phyloP scores from a whole-genome alignment of 495 filamentous ascomycete genomes.

The Xylaria curta region DNA sequence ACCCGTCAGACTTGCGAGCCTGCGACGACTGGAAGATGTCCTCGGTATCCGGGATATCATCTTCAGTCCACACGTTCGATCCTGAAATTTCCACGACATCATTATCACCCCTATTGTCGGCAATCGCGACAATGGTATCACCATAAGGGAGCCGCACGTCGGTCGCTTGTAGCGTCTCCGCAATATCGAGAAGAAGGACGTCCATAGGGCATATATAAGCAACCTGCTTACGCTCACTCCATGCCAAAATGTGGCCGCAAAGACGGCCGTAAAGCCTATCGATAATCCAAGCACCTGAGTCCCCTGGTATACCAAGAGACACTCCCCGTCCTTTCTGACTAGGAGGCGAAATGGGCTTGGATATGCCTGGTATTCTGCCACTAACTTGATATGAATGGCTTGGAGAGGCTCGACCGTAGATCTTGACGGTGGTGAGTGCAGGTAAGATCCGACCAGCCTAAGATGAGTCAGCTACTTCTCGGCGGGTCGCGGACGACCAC shows the following conservation, averaged over 20 bases:
- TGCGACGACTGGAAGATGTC: conserved; percentile 25
- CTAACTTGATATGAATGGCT: conserved; percentile 82
- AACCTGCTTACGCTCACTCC: conserved; percentile 73
- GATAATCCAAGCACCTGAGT: conserved; percentile 93
- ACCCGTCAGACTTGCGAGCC: conserved; percentile 2
- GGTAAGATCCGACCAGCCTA: conserved; percentile 76
- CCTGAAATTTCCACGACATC: conserved; percentile 35
- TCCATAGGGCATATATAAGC: conserved; percentile 97
- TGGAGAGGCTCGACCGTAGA: conserved; percentile 80
- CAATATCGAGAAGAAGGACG: conserved; percentile 83
- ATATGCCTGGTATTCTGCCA: conserved; percentile 51
- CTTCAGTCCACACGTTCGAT: conserved; percentile 27
- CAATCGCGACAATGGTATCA: conserved; percentile 31
- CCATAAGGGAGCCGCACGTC: conserved; percentile 61
- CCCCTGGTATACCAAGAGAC: conserved; percentile 74
- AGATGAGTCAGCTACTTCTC: background rate
- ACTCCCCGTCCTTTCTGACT: conserved; percentile 19
- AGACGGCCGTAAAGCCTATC: conserved; percentile 79
- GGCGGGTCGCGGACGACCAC: background rate
- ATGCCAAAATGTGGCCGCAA: conserved; percentile 89
- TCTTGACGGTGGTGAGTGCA: conserved; percentile 79
- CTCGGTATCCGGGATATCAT: conserved; percentile 30
- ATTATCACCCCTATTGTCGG: conserved; percentile 2
- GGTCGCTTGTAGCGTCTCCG: conserved; percentile 68
- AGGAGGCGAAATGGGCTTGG: conserved; percentile 16